These are phyloP conservation scores for Sugiyamaella novakii DNA, from an alignment of 1,139 yeast species.

Conservation along the genomic window DNA sequence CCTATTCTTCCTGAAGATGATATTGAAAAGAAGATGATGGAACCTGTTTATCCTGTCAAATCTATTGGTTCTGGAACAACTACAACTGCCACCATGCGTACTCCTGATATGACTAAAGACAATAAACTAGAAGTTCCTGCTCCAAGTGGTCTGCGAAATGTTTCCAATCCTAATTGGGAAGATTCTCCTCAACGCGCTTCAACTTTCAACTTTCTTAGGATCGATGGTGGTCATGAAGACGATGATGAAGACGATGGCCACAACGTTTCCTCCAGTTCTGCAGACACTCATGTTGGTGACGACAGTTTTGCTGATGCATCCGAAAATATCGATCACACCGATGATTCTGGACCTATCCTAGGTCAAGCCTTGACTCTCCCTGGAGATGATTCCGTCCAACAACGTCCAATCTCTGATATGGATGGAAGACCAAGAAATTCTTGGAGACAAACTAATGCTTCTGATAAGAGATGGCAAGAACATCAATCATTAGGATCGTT, in stretches of 20 bases:
- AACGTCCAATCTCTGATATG: slow-evolving; percentile 15
- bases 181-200: slow-evolving; percentile 43
- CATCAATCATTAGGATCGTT: slow-evolving; percentile 69
- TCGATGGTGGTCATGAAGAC: slow-evolving; percentile 36
- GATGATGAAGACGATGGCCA: slow-evolving; percentile 28
- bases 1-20: slow-evolving; percentile 35
- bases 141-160: slow-evolving; percentile 16
- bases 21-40: slow-evolving; percentile 21
- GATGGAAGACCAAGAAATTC: slow-evolving; percentile 53
- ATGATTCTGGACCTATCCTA: slow-evolving; percentile 2
- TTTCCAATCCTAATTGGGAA: slow-evolving; percentile 31
- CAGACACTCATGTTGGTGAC: slow-evolving; percentile 48
- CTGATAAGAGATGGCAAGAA: slow-evolving; percentile 48
- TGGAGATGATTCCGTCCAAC: slow-evolving; percentile 17
- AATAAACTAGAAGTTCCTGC: slow-evolving; percentile 19
- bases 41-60: slow-evolving; percentile 38
- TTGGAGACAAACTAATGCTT: slow-evolving; percentile 64
- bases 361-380: slow-evolving; percentile 18
- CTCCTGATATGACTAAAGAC: slow-evolving; percentile 22
- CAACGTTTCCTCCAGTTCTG: slow-evolving; percentile 27
- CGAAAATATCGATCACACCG: slow-evolving; percentile 13
- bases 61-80: slow-evolving; percentile 49
- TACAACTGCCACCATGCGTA: slow-evolving; percentile 32
- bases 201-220: slow-evolving; percentile 41
- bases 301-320: slow-evolving; percentile 32